Conservation (phyloP, 176 grass and related monocot genomes). For the Stipa capillata region DNA sequence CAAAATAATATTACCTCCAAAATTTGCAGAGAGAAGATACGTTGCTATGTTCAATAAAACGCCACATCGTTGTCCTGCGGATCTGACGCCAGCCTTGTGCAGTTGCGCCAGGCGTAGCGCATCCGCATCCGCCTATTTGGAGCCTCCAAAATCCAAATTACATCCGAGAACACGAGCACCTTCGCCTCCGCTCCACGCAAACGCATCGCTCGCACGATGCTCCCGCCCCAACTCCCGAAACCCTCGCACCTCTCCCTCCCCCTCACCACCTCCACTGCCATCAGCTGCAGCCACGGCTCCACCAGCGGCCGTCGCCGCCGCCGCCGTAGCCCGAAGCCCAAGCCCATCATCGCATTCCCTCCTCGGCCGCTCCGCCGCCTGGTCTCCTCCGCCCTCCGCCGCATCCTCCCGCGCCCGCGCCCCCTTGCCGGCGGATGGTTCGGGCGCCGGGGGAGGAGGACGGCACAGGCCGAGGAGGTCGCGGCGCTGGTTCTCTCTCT, state of each 20-base stretch:
- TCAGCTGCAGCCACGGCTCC: conserved; percentile 8
- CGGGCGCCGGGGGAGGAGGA: neutral
- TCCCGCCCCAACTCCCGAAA: conserved; percentile 6
- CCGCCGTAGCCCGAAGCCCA: conserved; percentile 9
- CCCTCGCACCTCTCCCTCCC: neutral
- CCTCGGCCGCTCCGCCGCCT: conserved; percentile 17
- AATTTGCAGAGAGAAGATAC: neutral
- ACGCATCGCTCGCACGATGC: conserved; percentile 19
- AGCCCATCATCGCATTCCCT: conserved; percentile 5
- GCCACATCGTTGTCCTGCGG: neutral
- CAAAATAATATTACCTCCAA: neutral
- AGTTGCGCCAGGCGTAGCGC: neutral
- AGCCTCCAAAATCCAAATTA: conserved; percentile 4
- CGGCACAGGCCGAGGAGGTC: neutral
- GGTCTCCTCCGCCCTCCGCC: conserved; percentile 21
- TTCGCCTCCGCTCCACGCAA: neutral
- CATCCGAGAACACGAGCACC: neutral
- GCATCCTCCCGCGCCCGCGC: conserved; percentile 10
- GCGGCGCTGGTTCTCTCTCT: conserved; percentile 19
- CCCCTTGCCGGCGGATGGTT: conserved; percentile 19
- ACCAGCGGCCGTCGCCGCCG: neutral
- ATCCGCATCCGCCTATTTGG: neutral
- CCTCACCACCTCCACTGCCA: neutral
- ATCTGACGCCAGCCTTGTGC: neutral
- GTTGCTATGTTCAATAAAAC: too few relatives aligned